Evolutionary conservation across 2,329 filamentous ascomycete genomes (phyloP).

Genomic region (Pseudocercospora crystallina): DNA sequence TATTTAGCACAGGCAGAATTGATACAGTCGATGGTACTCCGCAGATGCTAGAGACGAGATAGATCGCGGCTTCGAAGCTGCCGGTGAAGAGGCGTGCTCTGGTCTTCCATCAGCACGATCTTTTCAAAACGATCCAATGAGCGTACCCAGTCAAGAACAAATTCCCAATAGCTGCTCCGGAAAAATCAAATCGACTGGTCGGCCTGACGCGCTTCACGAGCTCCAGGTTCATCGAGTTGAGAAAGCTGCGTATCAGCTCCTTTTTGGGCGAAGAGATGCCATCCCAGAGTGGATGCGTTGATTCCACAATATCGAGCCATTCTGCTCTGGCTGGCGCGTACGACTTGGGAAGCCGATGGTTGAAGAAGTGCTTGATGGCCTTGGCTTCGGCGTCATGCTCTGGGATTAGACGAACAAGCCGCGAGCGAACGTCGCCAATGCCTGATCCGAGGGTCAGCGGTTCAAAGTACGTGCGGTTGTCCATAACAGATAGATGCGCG

Average conservation of each 20-base stretch:
- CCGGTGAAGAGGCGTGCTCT: constrained; percentile 88
- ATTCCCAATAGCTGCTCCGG: constrained; percentile 52
- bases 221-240: constrained; percentile 52
- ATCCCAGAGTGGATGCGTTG: constrained; percentile 72
- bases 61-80: constrained; percentile 88
- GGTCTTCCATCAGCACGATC: constrained; percentile 46
- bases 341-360: constrained; percentile 72
- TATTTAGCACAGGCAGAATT: constrained; percentile 88
- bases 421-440: constrained; percentile 68
- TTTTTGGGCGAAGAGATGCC: constrained; percentile 52
- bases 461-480: background rate
- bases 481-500: constrained; percentile 21
- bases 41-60: constrained; percentile 82
- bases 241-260: constrained; percentile 52
- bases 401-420: constrained; percentile 87
- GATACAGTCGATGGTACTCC: constrained; percentile 73
- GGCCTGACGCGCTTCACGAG: constrained; percentile 50
- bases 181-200: constrained; percentile 50
- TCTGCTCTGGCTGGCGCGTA: constrained; percentile 65
- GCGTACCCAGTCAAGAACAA: constrained; percentile 52
- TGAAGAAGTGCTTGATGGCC: constrained; percentile 82
- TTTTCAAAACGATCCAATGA: background rate
- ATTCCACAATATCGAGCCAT: constrained; percentile 88
- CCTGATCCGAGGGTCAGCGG: constrained; percentile 33
- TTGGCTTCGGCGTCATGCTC: constrained; percentile 61